Evolutionary conservation across 345 rosid genomes (phyloP), one percentile per base, ranked within the genome.

Genomic region (Litchi chinensis): DNA sequence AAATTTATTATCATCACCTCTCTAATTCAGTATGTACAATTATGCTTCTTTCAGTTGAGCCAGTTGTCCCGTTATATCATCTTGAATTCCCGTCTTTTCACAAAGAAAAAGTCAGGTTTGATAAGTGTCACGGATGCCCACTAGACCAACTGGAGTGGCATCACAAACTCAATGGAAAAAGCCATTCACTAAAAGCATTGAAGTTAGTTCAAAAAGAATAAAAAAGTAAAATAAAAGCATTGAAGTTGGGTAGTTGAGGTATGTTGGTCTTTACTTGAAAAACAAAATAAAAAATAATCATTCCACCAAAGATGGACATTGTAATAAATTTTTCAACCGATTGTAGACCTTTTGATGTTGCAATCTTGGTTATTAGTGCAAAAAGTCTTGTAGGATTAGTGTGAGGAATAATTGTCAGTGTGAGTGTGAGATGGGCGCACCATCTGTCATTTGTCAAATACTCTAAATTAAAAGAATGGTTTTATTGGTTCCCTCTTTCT

Each of bases 261-360:
- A 65, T 71, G 57, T 40, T 74, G 75, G 44, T 37, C 74, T 67
- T 71, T 43, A n/a, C 76, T 78, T 66, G 22, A 56, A 64, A 74
- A 85, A 44, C 2, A 52, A 79, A 74, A 80, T 18, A 76, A 70
- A 28, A 82, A 76, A 74, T 50, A 79, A 82, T 85, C 78, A 85
- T 77, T 77, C 63, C 21, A n/a, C 39, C 28, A 1, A 26, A 26
- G 28, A 26, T 26, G 28, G 28, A 26, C 83, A 50, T 13, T 75
- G 60, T 77, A 57, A 68, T 65, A 73, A 79, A 70, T 70, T 60
- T 76, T 70, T 62, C n/a, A 71, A 79, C 68, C 77, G 24, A 69
- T n/a, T 32, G n/a, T n/a, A 48, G 37, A 39, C n/a, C 67, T 65
- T 82, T 52, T 77, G 77, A 68, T 64, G 82, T 65, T 77, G 74